Conservation (phyloP, 164 flowering plant genomes). For the Platanus orientalis region DNA sequence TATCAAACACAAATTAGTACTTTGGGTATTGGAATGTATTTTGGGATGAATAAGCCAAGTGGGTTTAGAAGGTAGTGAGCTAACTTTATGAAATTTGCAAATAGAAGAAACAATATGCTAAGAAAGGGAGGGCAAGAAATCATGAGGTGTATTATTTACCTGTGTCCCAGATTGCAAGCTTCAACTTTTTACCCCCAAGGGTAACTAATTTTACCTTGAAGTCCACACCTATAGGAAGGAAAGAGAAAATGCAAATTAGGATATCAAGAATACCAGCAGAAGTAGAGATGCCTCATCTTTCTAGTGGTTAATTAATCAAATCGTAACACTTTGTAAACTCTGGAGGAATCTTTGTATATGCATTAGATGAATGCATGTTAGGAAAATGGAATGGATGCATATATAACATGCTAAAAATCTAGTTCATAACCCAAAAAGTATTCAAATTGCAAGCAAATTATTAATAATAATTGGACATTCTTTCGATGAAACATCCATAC, state of each 20-base stretch:
- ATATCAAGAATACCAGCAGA: neutral
- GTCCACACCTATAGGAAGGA: constrained; percentile 64
- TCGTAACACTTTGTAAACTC: neutral
- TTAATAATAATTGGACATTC: too few relatives aligned
- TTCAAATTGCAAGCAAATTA: too few relatives aligned
- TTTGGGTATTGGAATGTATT: too few relatives aligned
- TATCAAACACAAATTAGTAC: too few relatives aligned
- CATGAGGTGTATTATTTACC: constrained; percentile 35
- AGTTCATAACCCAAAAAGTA: too few relatives aligned
- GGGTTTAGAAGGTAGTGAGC: too few relatives aligned
- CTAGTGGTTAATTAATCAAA: neutral
- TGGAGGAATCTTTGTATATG: too few relatives aligned
- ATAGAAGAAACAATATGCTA: neutral
- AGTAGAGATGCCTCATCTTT: neutral
- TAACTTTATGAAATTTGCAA: neutral
- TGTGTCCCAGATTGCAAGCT: constrained; percentile 94
- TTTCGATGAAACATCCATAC: too few relatives aligned
- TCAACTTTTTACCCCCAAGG: constrained; percentile 74
- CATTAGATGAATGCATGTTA: too few relatives aligned
- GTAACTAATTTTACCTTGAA: constrained; percentile 77
- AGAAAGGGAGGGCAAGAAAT: neutral
- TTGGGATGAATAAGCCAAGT: too few relatives aligned
- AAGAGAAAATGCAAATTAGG: constrained; percentile 2
- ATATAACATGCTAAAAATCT: too few relatives aligned
- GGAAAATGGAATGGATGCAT: too few relatives aligned